These are phyloP conservation scores for Fusarium sublunatum DNA, from an alignment of 2,329 filamentous ascomycete genomes.

Conservation along the genomic window DNA sequence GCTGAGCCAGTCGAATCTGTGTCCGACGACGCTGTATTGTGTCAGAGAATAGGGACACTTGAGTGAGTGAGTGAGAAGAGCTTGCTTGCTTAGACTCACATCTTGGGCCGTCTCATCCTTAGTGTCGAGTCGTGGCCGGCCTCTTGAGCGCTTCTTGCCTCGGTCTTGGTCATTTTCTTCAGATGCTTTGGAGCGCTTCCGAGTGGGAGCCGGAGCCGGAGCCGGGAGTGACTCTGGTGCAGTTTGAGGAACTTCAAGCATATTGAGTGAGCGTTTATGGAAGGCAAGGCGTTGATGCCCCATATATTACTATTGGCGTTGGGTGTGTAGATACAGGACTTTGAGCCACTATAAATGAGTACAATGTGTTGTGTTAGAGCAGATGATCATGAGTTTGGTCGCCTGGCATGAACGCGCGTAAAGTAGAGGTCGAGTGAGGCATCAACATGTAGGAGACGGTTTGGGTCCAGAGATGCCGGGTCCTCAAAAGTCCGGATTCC, in stretches of 20 bases:
- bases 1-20: slow-evolving; percentile 87
- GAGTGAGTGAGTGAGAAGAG: background rate
- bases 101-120: slow-evolving; percentile 82
- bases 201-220: background rate
- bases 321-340: background rate
- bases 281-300: background rate
- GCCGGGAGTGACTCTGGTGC: background rate
- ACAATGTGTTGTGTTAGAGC: background rate
- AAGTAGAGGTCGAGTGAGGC: background rate
- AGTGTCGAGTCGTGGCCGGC: slow-evolving; percentile 79
- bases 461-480: slow-evolving; percentile 9
- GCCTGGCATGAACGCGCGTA: background rate
- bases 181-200: slow-evolving; percentile 42
- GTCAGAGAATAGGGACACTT: slow-evolving; percentile 36
- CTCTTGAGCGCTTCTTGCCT: slow-evolving; percentile 71
- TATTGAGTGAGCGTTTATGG: background rate
- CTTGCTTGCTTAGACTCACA: slow-evolving; percentile 61
- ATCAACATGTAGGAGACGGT: background rate
- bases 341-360: background rate
- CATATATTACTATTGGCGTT: background rate
- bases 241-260: slow-evolving; percentile 23
- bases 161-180: slow-evolving; percentile 53
- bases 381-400: background rate
- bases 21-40: slow-evolving; percentile 76
- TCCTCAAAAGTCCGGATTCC: slow-evolving; percentile 1